Evolutionary conservation across 1,284 basidiomycete species (phyloP).

Genomic region (Sanghuangporus baumii): DNA sequence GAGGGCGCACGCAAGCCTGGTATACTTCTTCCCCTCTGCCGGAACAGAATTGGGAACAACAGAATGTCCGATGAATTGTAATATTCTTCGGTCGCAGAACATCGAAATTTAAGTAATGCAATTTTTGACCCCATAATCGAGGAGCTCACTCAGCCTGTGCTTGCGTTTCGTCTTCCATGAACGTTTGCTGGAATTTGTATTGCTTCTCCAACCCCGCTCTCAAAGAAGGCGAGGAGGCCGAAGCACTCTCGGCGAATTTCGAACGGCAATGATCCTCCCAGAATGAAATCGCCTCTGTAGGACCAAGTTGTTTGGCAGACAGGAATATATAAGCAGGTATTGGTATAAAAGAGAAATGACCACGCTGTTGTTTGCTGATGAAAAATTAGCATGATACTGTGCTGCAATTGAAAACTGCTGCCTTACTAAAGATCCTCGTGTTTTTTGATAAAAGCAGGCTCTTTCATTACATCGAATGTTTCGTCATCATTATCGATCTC

Average conservation of each 20-base stretch:
- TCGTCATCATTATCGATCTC: constrained; percentile 1
- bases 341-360: background rate
- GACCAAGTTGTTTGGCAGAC: background rate
- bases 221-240: background rate
- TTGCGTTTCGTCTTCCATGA: background rate
- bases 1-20: constrained; percentile 17
- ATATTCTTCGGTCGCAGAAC: background rate
- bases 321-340: constrained; percentile 1
- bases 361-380: background rate
- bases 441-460: background rate
- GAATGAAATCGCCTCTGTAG: background rate
- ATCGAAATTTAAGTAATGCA: background rate
- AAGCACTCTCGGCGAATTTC: background rate
- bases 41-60: background rate
- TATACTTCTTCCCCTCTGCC: constrained; percentile 10
- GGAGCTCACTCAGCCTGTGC: constrained; percentile 1
- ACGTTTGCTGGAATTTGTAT: background rate
- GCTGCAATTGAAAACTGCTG: background rate
- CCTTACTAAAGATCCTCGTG: constrained; percentile 6
- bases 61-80: background rate
- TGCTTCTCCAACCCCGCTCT: constrained; percentile 5
- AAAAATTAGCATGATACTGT: background rate
- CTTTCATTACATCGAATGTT: constrained; percentile 6
- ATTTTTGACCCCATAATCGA: background rate
- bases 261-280: background rate